Percentiles rank a stretch among this genome's conserved stretches.
Conservation (phyloP, 306 rosid genomes). For the Albizia julibrissin region DNA sequence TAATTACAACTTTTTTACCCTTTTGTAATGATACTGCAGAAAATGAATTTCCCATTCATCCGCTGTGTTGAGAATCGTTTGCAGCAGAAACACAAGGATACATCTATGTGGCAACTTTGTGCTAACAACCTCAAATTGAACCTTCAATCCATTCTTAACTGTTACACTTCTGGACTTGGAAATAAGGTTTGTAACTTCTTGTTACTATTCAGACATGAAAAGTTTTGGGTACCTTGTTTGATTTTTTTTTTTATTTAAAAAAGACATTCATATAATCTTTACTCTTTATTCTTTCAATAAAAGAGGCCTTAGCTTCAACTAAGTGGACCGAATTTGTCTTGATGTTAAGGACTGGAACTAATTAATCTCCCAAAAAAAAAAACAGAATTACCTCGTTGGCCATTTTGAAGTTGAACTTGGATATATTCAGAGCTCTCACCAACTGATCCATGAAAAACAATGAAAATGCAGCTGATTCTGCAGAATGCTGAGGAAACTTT, state of each 20-base stretch:
- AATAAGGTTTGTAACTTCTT: not conserved
- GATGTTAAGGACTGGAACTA: not conserved
- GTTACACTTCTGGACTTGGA: not conserved
- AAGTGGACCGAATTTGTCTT: not conserved
- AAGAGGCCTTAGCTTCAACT: not conserved
- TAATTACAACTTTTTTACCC: not conserved
- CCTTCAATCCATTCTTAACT: not conserved
- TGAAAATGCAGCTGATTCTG: slow-evolving; percentile 6
- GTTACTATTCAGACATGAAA: not conserved
- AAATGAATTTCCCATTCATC: not conserved
- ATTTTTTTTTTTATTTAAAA: no score
- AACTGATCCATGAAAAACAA: not conserved
- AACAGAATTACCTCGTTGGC: not conserved
- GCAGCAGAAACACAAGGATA: not conserved
- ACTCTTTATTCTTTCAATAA: not conserved
- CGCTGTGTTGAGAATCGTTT: not conserved
- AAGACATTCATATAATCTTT: not conserved
- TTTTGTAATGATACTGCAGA: not conserved
- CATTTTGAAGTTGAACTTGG: not conserved
- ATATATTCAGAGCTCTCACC: not conserved
- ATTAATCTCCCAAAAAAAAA: not conserved
- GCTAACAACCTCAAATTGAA: not conserved
- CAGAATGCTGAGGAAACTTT: not conserved
- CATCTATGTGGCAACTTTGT: not conserved
- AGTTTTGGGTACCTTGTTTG: not conserved